Conservation (phyloP, 176 grass and related monocot species). For the Raddia distichophylla region DNA sequence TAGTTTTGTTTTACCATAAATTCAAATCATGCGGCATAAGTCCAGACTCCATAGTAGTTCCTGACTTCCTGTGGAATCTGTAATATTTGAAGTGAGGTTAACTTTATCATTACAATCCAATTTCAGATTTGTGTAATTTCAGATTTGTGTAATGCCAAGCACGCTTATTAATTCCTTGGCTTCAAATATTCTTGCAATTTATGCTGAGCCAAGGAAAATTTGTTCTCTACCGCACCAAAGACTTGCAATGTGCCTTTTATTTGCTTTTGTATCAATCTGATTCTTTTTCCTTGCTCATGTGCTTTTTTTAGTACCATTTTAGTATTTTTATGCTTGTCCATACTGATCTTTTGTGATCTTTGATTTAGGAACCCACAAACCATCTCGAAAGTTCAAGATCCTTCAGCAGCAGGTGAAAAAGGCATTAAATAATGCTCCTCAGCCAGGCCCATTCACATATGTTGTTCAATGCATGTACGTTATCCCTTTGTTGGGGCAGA, state of each 20-base stretch:
- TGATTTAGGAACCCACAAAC: constrained; percentile 76
- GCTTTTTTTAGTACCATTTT: background rate
- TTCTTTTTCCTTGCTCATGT: constrained; percentile 17
- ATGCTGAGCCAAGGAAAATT: background rate
- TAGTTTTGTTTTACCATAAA: constrained; percentile 10
- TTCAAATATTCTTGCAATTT: constrained; percentile 13
- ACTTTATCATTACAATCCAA: constrained; percentile 1
- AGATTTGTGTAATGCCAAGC: background rate
- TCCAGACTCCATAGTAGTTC: background rate
- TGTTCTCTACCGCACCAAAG: background rate
- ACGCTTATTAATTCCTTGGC: constrained; percentile 13
- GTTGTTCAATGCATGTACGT: constrained; percentile 89
- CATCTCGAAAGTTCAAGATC: constrained; percentile 82
- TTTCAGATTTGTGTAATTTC: constrained; percentile 6
- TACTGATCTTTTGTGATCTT: constrained; percentile 33
- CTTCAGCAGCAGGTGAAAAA: constrained; percentile 69
- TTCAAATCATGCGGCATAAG: background rate
- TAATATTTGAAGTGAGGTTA: constrained; percentile 12
- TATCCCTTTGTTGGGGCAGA: constrained; percentile 70
- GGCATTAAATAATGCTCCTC: constrained; percentile 71
- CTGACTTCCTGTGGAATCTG: constrained; percentile 6
- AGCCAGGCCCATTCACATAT: constrained; percentile 93
- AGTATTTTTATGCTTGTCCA: background rate
- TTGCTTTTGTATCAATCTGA: background rate
- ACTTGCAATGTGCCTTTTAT: background rate